phyloP scores from a whole-genome alignment of 192 early-diverging fungal genomes.

The Linnemannia hyalina region DNA sequence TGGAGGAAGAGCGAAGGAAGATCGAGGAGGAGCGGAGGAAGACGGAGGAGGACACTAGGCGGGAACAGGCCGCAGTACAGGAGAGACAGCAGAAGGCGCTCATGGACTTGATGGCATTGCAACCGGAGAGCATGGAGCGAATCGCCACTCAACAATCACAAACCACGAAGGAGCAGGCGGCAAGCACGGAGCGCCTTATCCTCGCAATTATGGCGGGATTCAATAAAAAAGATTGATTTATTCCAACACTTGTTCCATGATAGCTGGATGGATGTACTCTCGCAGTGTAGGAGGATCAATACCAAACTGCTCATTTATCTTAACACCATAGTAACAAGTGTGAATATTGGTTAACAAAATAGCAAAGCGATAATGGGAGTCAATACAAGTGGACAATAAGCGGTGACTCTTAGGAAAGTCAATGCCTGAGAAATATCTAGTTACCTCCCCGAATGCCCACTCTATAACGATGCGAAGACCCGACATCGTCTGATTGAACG shows the following conservation, averaged over 20 bases:
- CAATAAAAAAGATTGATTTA: not conserved
- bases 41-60: not conserved
- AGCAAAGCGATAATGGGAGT: constrained; percentile 5
- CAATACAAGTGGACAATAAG: constrained; percentile 8
- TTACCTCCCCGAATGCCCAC: too few species aligned
- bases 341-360: constrained; percentile 13
- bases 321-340: constrained; percentile 12
- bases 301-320: not conserved
- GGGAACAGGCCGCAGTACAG: not conserved
- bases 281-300: not conserved
- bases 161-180: not conserved
- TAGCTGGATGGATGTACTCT: not conserved
- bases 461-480: not conserved
- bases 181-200: too few species aligned
- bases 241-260: not conserved
- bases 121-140: not conserved
- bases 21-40: too few species aligned
- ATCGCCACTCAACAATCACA: not conserved
- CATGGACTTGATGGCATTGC: not conserved
- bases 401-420: not conserved
- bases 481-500: not conserved
- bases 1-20: too few species aligned
- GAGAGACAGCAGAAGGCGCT: not conserved
- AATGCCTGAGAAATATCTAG: not conserved
- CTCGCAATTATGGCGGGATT: too few species aligned